phyloP scores from a whole-genome alignment of 495 filamentous ascomycete genomes.

The Aspergillus affinis region DNA sequence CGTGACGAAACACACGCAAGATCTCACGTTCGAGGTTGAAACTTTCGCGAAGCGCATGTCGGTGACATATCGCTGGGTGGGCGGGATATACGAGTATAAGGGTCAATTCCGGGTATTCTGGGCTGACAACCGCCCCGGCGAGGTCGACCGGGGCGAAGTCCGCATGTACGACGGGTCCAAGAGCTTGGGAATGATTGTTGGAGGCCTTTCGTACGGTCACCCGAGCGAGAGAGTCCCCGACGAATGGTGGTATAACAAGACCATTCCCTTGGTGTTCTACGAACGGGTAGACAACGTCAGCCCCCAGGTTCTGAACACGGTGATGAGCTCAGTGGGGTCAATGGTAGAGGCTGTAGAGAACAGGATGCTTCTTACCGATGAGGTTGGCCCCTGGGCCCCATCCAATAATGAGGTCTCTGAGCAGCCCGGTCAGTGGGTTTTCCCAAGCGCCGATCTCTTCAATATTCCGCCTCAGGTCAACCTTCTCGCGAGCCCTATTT shows the following conservation, averaged over 20 bases:
- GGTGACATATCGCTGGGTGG: slow-evolving; percentile 43
- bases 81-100: slow-evolving; percentile 36
- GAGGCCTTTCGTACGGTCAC: slow-evolving; percentile 17
- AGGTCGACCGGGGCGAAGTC: slow-evolving; percentile 17
- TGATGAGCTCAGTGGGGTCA: slow-evolving; percentile 9
- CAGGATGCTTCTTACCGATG: not conserved
- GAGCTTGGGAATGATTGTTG: slow-evolving; percentile 27
- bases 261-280: slow-evolving; percentile 34
- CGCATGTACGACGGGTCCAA: slow-evolving; percentile 32
- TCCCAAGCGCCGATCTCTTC: not conserved
- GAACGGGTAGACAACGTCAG: slow-evolving; percentile 36
- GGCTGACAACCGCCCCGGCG: slow-evolving; percentile 31
- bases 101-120: slow-evolving; percentile 34
- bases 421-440: not conserved
- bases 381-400: not conserved
- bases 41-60: slow-evolving; percentile 1
- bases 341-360: slow-evolving; percentile 7
- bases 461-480: not conserved
- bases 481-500: not conserved
- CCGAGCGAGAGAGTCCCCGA: slow-evolving; percentile 25
- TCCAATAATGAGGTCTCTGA: not conserved
- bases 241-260: slow-evolving; percentile 22
- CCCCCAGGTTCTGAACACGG: slow-evolving; percentile 14
- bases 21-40: slow-evolving; percentile 24
- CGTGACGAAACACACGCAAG: slow-evolving; percentile 30